phyloP scores from a whole-genome alignment of 2,329 filamentous ascomycete species.

The Decorospora gaudefroyi region DNA sequence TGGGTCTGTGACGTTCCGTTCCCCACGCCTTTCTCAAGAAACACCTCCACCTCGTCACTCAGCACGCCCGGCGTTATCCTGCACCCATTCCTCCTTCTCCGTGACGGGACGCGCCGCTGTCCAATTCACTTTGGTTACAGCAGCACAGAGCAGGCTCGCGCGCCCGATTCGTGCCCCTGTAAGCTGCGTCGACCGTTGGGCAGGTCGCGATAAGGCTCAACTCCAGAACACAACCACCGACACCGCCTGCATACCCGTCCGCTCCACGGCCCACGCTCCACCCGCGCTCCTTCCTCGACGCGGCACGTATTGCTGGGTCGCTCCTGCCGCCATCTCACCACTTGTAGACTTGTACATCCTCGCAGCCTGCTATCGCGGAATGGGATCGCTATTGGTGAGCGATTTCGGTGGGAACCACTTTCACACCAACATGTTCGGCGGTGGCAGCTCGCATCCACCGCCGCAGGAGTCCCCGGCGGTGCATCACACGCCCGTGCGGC shows the following conservation, averaged over 20 bases:
- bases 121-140: constrained; percentile 54
- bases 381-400: constrained; percentile 64
- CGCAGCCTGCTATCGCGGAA: constrained; percentile 50
- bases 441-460: constrained; percentile 51
- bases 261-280: constrained; percentile 16
- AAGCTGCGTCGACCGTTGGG: constrained; percentile 25
- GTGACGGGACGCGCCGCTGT: constrained; percentile 41
- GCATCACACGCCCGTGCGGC: constrained; percentile 43
- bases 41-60: constrained; percentile 30
- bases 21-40: constrained; percentile 31
- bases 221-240: constrained; percentile 21
- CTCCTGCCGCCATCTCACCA: constrained; percentile 12
- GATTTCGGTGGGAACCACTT: constrained; percentile 78
- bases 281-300: constrained; percentile 18
- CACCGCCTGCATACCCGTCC: constrained; percentile 21
- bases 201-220: constrained; percentile 33
- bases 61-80: constrained; percentile 27
- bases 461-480: constrained; percentile 44
- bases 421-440: constrained; percentile 69
- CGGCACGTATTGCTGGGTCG: constrained; percentile 20
- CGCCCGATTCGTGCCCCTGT: constrained; percentile 23
- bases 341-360: constrained; percentile 6
- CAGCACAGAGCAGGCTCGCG: constrained; percentile 36
- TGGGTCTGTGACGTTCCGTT: constrained; percentile 21
- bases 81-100: constrained; percentile 15